Percentiles rank a stretch among this genome's conserved stretches.
Evolutionary conservation across 768 basidiomycete genomes (phyloP).

Genomic region (Rubroboletus satanas): DNA sequence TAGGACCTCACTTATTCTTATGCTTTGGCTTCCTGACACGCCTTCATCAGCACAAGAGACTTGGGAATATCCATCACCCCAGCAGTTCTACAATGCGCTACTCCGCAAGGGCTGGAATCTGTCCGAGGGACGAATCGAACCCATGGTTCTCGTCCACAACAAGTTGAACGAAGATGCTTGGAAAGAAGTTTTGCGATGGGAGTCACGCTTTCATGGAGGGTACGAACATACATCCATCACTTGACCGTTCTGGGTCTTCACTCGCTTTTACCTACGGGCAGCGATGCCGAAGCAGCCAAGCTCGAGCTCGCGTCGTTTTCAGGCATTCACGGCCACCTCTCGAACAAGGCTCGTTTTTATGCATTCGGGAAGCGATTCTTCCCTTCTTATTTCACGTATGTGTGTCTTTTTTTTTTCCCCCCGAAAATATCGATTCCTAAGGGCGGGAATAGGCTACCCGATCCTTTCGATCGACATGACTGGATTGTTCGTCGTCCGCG

Average conservation of each 20-base stretch:
- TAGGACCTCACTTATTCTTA: no score
- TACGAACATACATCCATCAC: neutral
- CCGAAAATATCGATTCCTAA: neutral
- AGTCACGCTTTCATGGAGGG: conserved; percentile 15
- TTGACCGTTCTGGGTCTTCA: neutral
- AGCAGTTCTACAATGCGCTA: conserved; percentile 14
- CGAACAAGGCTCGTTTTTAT: conserved; percentile 12
- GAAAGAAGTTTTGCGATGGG: conserved; percentile 8
- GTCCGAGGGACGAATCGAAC: neutral
- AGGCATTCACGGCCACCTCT: conserved; percentile 13
- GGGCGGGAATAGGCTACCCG: conserved; percentile 7
- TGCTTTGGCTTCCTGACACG: neutral
- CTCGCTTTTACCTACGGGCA: neutral
- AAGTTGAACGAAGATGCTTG: conserved; percentile 10
- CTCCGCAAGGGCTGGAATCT: conserved; percentile 8
- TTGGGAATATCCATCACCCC: conserved; percentile 13
- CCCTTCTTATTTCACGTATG: conserved; percentile 9
- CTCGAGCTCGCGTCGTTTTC: conserved; percentile 12
- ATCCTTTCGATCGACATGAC: conserved; percentile 14
- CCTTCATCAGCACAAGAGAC: conserved; percentile 4
- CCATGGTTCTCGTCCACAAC: conserved; percentile 9
- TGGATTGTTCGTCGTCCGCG: conserved; percentile 11
- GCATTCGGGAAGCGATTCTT: neutral
- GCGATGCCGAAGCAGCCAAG: conserved; percentile 2
- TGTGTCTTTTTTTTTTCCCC: neutral